Base-by-base conservation (phyloP, 169 alveolate genomes). In the Fabrea salina region DNA sequence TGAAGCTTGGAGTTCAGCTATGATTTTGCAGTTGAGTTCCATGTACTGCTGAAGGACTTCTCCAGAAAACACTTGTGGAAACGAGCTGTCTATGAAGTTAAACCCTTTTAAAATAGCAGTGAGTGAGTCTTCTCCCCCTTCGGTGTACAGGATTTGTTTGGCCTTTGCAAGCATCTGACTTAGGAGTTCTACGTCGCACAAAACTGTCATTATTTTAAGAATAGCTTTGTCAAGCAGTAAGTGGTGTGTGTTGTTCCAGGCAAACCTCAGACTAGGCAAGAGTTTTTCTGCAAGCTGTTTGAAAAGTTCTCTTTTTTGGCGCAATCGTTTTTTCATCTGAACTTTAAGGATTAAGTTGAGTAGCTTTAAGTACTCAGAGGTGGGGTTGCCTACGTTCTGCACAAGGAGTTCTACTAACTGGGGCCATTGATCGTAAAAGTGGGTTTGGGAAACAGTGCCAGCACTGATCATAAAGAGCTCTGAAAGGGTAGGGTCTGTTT, bases 301-400 rank as follows among this genome's bases (percentile, higher is more conserved):
- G n/a, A 64, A 64, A 5, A 39, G 75, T 5, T n/a, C 35, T 22
- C 27, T 16, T 7, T n/a, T 32, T n/a, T n/a, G n/a, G n/a, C n/a
- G n/a, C 16, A 33, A 39, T 40, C 75, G 35, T 64, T 56, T 64
- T 64, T 35, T 64, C 13, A 64, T 64, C 30, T 64, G 75, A 7
- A 33, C 37, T n/a, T 64, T 64, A n/a, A 64, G 19, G 32, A 64
- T 19, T 1, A 41, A 19, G 4, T 64, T 64, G 11, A 64, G n/a
- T 19, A 64, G 3, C n/a, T 40, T 35, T 16, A 64, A 22, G 30
- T 64, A 19, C 37, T 22, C 56, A 4, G 16, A 25, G 5, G 35
- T 35, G 19, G 39, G 54, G n/a, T 41, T 64, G 43, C 7, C 4
- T 19, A 35, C 22, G 3, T 64, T 64, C 4, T 13, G 16, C 2